phyloP scores from a whole-genome alignment of 2,329 filamentous ascomycete genomes.

The Trichoderma simmonsii region DNA sequence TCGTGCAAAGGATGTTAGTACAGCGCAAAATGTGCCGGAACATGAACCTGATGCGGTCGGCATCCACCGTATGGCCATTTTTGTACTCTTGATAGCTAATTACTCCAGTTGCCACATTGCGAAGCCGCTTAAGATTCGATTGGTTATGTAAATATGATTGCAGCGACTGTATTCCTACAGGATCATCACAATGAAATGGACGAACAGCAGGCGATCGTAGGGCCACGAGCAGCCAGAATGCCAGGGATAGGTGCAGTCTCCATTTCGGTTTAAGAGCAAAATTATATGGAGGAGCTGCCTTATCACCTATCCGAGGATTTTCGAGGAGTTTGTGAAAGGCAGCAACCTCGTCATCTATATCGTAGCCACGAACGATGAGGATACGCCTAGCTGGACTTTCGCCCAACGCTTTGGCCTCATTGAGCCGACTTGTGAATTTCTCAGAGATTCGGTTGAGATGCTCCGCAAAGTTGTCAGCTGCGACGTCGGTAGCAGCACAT shows the following conservation, averaged over 20 bases:
- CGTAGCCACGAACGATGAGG: neutral
- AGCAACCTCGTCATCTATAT: neutral
- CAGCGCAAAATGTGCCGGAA: neutral
- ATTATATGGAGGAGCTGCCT: neutral
- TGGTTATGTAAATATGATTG: neutral
- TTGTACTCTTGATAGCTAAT: neutral
- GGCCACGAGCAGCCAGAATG: slow-evolving; percentile 21
- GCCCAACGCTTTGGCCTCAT: neutral
- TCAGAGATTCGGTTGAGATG: neutral
- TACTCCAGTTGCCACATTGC: neutral
- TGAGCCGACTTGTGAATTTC: neutral
- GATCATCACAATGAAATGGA: neutral
- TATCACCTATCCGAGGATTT: neutral
- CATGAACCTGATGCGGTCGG: neutral
- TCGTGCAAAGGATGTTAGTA: neutral
- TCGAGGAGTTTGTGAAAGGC: neutral
- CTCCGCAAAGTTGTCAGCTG: slow-evolving; percentile 11
- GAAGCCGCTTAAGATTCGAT: neutral
- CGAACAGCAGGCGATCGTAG: slow-evolving; percentile 11
- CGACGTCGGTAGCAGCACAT: slow-evolving; percentile 10
- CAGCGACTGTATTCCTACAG: neutral
- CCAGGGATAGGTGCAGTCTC: slow-evolving; percentile 17
- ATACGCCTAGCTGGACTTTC: neutral
- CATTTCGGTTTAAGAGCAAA: slow-evolving; percentile 8
- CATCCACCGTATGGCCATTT: neutral